Conservation (phyloP, 164 flowering plant species). For the Piper longum region DNA sequence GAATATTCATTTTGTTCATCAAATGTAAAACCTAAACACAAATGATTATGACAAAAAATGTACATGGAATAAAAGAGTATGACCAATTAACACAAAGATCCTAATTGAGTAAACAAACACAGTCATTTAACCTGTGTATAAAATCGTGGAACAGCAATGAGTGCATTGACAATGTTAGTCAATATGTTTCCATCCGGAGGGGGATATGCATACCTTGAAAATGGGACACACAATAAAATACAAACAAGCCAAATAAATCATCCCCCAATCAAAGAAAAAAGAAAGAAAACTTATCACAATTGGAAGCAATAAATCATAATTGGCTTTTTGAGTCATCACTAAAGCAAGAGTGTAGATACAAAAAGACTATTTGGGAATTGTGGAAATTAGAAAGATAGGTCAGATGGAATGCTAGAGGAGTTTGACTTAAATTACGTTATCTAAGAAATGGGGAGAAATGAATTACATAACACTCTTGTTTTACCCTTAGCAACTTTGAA, state of each 20-base stretch:
- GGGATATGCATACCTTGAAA: slow-evolving; percentile 85
- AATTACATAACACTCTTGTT: too few relatives aligned
- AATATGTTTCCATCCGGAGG: slow-evolving; percentile 91
- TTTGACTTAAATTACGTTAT: too few relatives aligned
- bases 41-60: too few relatives aligned
- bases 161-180: slow-evolving; percentile 93
- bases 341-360: too few relatives aligned
- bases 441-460: too few relatives aligned
- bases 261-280: neutral
- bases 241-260: neutral
- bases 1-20: slow-evolving; percentile 99
- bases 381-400: too few relatives aligned
- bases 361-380: too few relatives aligned
- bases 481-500: too few relatives aligned
- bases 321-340: too few relatives aligned
- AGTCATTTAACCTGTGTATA: slow-evolving; percentile 59
- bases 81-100: neutral
- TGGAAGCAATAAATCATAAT: too few relatives aligned
- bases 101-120: neutral
- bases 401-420: too few relatives aligned
- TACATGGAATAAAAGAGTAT: neutral
- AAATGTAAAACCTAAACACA: slow-evolving; percentile 72
- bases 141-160: slow-evolving; percentile 94
- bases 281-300: too few relatives aligned
- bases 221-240: neutral